Base-by-base conservation (phyloP, 768 basidiomycete species). In the Mrakia blollopis region DNA sequence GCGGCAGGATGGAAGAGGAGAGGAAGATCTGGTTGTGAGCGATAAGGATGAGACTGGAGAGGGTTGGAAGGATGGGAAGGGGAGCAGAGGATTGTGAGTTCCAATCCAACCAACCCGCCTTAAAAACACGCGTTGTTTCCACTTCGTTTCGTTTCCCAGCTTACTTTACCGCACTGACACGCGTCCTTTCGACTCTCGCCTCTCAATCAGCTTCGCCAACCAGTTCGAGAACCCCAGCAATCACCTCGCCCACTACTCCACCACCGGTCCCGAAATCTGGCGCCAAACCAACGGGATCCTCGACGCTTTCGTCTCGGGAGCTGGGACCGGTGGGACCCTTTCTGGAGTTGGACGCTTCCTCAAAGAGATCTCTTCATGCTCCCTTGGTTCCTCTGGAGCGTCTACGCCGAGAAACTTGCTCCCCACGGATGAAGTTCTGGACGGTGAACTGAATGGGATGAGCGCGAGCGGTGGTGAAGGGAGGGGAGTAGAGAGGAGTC, bases 231-330 rank as follows among this genome's bases (percentile, higher is more conserved):
- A 95, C 83, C 88, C 86, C 80, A 92, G 91, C 81, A 98, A 99
- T 81, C 93, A 89, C 82, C 87, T 90, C 73, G 94, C 96, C 0
- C 97, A 99, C 82, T 93, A 88, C 79, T 84, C 88, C 47, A 92
- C 92, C 9, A 98, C 97, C 0, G 97, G 93, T 0, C 94, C 94
- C 0, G 97, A 98, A 85, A 92, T 98, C 47, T 94, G 94, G 91
- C 86, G 90, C 61, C 97, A 99, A 82, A 93, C 92, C 10, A 90
- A 90, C 80, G 94, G 94, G 16, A 84, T 85, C 37, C 78, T 97
- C 0, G 87, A 92, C 81, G 93, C 91, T 9, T 98, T 98, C 80
- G 90, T 98, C 60, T 89, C 90, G 39, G 96, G 96, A 1, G 94
- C 96, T 74, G 94, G 94, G 89, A 76, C 77, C 85, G 96, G 97